A percentile compares a stretch with the other conserved stretches of the same genome.
Evolutionary conservation across 352 stramenopile species (phyloP).

Genomic region (Pythium utonaiense): DNA sequence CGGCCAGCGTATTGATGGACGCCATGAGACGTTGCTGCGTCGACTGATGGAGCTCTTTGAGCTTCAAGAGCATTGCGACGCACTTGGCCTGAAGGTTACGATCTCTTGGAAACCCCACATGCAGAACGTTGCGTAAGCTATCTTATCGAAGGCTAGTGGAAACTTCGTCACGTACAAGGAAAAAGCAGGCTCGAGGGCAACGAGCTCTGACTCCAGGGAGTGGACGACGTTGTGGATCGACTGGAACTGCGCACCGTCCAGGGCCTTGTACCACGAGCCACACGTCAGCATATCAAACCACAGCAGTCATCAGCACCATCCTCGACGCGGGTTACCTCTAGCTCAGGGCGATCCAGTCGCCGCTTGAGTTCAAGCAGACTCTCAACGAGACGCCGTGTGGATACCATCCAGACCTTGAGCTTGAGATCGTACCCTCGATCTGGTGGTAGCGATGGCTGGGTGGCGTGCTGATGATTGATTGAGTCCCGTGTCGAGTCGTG

Average conservation of each 20-base stretch:
- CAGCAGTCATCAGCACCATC: too few species aligned
- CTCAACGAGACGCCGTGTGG: constrained; percentile 21
- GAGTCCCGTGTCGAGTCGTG: background rate
- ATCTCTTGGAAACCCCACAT: background rate
- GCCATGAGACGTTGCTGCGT: background rate
- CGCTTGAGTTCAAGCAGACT: constrained; percentile 19
- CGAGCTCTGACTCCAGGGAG: constrained; percentile 6
- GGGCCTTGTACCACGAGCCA: background rate
- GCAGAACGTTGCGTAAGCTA: too few species aligned
- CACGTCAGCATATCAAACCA: background rate
- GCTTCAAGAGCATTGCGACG: constrained; percentile 15
- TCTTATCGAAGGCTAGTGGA: too few species aligned
- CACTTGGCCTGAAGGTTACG: constrained; percentile 23
- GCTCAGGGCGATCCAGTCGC: constrained; percentile 14
- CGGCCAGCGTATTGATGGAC: background rate
- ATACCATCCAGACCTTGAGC: constrained; percentile 26
- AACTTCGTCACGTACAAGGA: too few species aligned
- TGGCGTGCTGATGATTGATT: background rate
- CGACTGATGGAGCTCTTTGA: constrained; percentile 5
- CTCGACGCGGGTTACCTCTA: too few species aligned
- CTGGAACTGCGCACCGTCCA: constrained; percentile 14
- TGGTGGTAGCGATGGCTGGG: background rate
- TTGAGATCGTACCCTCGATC: background rate
- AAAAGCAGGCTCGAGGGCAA: constrained; percentile 13
- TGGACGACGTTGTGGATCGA: constrained; percentile 13